These are phyloP conservation scores for Zancudomyces culisetae DNA, from an alignment of 371 early-diverging fungal genomes.

Conservation along the genomic window DNA sequence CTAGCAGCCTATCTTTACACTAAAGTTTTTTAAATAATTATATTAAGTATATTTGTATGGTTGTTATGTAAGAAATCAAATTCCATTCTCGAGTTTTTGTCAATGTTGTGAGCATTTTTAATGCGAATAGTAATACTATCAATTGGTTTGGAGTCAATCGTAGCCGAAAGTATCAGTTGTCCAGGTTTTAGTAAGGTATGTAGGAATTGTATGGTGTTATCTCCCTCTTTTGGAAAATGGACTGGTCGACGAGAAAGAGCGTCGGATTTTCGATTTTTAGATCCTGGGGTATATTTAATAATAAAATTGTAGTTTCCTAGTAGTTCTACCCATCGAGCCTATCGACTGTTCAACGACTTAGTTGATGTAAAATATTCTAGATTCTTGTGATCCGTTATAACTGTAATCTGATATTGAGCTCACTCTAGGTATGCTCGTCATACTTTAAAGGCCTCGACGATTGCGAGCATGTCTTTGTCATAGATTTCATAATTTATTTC, in stretches of 20 bases:
- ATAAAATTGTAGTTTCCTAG: conserved; percentile 1
- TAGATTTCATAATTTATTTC: conserved; percentile 1
- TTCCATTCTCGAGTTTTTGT: too few relatives aligned
- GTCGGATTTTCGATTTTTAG: not conserved
- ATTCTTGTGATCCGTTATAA: conserved; percentile 2
- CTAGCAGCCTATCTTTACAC: conserved; percentile 5
- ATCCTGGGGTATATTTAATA: not conserved
- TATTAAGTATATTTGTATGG: not conserved
- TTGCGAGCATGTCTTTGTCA: conserved; percentile 1
- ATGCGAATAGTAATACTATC: not conserved
- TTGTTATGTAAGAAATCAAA: too few relatives aligned
- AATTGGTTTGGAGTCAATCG: not conserved
- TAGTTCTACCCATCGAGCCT: not conserved
- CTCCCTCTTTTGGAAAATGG: conserved; percentile 6
- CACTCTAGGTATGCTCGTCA: not conserved
- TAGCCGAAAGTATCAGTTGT: not conserved
- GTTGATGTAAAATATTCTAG: not conserved
- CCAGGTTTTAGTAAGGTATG: not conserved
- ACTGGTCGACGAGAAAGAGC: not conserved
- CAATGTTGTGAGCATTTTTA: not conserved
- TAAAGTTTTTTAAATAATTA: not conserved
- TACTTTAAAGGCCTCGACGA: not conserved
- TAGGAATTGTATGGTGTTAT: conserved; percentile 4
- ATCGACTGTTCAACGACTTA: not conserved
- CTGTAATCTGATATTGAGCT: not conserved